phyloP scores from a whole-genome alignment of 352 stramenopile genomes.

The Elongisporangium undulatum region DNA sequence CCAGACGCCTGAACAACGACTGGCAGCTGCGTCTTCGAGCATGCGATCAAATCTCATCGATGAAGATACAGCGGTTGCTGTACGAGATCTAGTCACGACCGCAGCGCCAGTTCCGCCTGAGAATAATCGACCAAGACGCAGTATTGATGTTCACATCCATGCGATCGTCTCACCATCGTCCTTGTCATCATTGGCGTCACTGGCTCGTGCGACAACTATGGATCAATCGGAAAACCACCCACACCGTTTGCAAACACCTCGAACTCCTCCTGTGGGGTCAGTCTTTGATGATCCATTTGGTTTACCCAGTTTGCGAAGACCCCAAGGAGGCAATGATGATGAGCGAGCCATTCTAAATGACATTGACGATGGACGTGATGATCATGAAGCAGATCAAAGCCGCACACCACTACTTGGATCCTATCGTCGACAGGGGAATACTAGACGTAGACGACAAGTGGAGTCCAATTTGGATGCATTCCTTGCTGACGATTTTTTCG shows the following conservation, averaged over 20 bases:
- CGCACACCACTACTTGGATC: constrained; percentile 50
- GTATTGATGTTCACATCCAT: constrained; percentile 87
- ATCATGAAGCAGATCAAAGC: constrained; percentile 44
- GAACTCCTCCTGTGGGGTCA: constrained; percentile 14
- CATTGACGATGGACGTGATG: constrained; percentile 16
- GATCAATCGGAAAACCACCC: constrained; percentile 3
- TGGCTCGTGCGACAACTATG: constrained; percentile 20
- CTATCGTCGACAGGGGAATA: constrained; percentile 28
- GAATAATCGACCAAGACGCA: constrained; percentile 33
- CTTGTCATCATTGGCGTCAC: constrained; percentile 52
- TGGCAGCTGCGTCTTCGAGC: not conserved
- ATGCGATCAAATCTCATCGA: constrained; percentile 4
- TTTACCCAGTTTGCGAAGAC: constrained; percentile 19
- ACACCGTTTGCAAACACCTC: constrained; percentile 12
- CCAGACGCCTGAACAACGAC: not conserved
- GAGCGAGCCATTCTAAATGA: constrained; percentile 25
- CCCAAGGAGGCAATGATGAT: constrained; percentile 13
- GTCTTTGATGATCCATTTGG: constrained; percentile 41
- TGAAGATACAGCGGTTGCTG: constrained; percentile 46
- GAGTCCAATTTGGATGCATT: constrained; percentile 40
- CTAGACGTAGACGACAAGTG: constrained; percentile 22
- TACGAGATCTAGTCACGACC: constrained; percentile 63
- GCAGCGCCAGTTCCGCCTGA: constrained; percentile 24
- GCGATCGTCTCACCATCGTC: constrained; percentile 78
- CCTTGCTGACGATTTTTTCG: constrained; percentile 65